Evolutionary conservation across 331 rosid genomes (phyloP).

Genomic region (Spiraea crenata): DNA sequence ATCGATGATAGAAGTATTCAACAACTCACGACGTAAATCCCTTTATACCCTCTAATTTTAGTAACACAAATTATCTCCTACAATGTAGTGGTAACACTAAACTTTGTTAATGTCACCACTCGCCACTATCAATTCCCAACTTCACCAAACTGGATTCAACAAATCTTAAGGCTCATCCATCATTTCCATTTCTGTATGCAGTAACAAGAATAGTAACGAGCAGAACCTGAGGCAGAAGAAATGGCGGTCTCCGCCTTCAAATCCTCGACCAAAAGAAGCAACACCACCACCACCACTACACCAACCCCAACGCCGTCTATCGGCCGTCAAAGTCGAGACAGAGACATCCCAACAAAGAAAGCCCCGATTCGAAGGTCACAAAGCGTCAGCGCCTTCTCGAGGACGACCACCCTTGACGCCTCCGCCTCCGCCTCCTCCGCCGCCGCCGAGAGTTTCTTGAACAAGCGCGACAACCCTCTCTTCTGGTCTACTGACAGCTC

Average conservation of each 20-base stretch:
- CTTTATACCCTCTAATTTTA: no score
- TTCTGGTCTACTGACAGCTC: slow-evolving; percentile 40
- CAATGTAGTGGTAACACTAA: no score
- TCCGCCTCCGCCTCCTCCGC: slow-evolving; percentile 24
- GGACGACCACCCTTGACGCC: slow-evolving; percentile 34
- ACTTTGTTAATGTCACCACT: no score
- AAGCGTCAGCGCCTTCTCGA: slow-evolving; percentile 72
- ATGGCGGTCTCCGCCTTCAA: slow-evolving; percentile 88
- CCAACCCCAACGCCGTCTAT: slow-evolving; percentile 8
- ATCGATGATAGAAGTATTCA: no score
- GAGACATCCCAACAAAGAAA: slow-evolving; percentile 29
- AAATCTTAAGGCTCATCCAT: background rate
- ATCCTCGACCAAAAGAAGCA: slow-evolving; percentile 72
- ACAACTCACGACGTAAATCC: no score
- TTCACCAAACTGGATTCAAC: no score
- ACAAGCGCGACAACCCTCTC: slow-evolving; percentile 85
- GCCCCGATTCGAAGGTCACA: slow-evolving; percentile 62
- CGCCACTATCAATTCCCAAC: no score
- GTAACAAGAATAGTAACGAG: background rate
- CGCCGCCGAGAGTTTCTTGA: slow-evolving; percentile 52
- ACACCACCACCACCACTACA: slow-evolving; percentile 23
- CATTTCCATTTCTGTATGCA: background rate
- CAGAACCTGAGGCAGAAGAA: background rate
- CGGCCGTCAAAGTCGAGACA: slow-evolving; percentile 25
- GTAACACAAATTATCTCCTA: no score